Evolutionary conservation across 768 basidiomycete species (phyloP), one percentile per base, ranked within the genome.

Genomic region (Naganishia randhawae): DNA sequence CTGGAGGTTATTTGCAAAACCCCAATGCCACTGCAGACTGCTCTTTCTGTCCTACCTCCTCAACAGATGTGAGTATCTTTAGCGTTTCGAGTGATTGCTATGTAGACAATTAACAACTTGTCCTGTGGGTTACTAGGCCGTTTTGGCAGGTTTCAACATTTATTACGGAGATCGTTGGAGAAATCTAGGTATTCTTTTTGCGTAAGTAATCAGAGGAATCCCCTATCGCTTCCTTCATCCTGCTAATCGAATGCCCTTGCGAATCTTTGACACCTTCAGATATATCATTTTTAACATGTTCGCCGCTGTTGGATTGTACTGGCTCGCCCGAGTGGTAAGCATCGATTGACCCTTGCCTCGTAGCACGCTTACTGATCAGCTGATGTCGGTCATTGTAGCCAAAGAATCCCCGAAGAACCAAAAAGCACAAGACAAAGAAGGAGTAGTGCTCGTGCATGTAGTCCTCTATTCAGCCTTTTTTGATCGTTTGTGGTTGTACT

Each of bases 241-340:
- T 22, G 45, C n/a, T 48, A 11, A 48, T 13, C 19, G 7, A n/a
- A 3, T 16, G 3, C 7, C 1, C 4, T n/a, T n/a, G 4, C 45
- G 45, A 4, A 7, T 48, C 19, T 42, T 6, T 42, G 3, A 16
- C 5, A 22, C 45, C 25, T 48, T 25, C n/a, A 61, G 57, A 0
- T 85, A 73, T 69, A 75, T 77, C 69, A 66, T 77, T 50, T 71
- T 77, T 70, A 79, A 79, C 52, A 55, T 73, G 29, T 51, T 71
- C 48, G 66, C 52, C 42, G 70, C 66, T 3, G 13, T 71, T 2
- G 66, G 41, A 13, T 19, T 71, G 2, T 71, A 71, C 39, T 71
- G 66, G 62, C 51, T 71, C 25, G 66, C 50, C n/a, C 70, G 70
- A 41, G 70, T 71, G 31, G 65, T 66, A 55, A 45, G 65, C 54